Conservation (phyloP, 2,329 filamentous ascomycete species). For the Stemphylium beticola region DNA sequence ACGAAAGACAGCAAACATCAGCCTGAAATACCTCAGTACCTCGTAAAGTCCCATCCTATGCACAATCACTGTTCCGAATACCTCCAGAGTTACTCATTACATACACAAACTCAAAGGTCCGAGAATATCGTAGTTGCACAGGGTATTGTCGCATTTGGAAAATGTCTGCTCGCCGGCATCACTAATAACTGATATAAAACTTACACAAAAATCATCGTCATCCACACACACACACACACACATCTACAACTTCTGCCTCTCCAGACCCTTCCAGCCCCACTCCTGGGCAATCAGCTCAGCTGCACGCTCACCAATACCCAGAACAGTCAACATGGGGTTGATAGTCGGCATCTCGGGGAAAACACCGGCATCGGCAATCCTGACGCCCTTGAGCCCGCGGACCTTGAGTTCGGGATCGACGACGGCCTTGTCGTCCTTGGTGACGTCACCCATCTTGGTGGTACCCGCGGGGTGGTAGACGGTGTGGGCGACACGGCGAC, state of each 20-base stretch:
- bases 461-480: conserved; percentile 91
- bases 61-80: not conserved
- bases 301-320: conserved; percentile 81
- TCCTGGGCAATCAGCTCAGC: conserved; percentile 83
- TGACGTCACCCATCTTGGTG: conserved; percentile 84
- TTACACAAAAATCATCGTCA: not conserved
- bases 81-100: not conserved
- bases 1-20: too few relatives aligned
- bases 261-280: conserved; percentile 67
- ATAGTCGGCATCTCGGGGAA: conserved; percentile 87
- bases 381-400: conserved; percentile 72
- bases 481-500: conserved; percentile 79
- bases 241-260: conserved; percentile 59
- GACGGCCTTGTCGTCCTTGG: conserved; percentile 73
- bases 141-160: not conserved
- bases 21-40: not conserved
- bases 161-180: not conserved
- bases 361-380: conserved; percentile 85
- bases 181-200: not conserved
- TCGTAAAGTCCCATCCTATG: not conserved
- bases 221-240: not conserved
- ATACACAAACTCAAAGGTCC: not conserved
- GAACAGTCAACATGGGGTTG: conserved; percentile 90
- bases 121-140: not conserved
- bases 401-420: conserved; percentile 79